A percentile compares a stretch with the other conserved stretches of the same genome.
phyloP scores from a whole-genome alignment of 2,329 filamentous ascomycete genomes.

The Mollisiaceae sp. region DNA sequence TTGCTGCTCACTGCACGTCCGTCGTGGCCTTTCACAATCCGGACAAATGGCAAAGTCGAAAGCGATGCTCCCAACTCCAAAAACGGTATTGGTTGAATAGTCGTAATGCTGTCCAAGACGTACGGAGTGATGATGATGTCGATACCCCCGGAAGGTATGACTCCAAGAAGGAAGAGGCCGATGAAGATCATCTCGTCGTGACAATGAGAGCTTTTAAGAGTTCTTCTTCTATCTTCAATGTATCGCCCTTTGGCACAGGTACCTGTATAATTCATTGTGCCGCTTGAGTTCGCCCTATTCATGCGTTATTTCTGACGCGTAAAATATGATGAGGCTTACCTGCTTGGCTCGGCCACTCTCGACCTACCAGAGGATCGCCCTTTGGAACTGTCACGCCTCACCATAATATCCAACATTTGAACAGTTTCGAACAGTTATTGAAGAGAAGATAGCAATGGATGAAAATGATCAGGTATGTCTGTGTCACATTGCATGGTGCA shows the following conservation, averaged over 20 bases:
- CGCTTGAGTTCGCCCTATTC: neutral
- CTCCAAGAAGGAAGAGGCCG: neutral
- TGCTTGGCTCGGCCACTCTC: neutral
- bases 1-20: neutral
- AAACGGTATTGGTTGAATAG: neutral
- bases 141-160: conserved; percentile 5
- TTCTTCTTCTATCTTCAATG: neutral
- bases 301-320: neutral
- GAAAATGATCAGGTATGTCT: neutral
- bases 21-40: neutral
- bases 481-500: neutral
- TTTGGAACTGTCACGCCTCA: conserved; percentile 7
- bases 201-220: neutral
- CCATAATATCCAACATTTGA: neutral
- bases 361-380: conserved; percentile 11
- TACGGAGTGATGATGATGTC: neutral
- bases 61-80: neutral
- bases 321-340: neutral
- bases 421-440: neutral
- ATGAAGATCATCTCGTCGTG: conserved; percentile 3
- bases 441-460: neutral
- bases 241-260: neutral
- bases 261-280: neutral
- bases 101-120: neutral
- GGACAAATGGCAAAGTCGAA: too few relatives aligned